phyloP scores from a whole-genome alignment of 305 asterid species.

The Fraxinus platypoda region DNA sequence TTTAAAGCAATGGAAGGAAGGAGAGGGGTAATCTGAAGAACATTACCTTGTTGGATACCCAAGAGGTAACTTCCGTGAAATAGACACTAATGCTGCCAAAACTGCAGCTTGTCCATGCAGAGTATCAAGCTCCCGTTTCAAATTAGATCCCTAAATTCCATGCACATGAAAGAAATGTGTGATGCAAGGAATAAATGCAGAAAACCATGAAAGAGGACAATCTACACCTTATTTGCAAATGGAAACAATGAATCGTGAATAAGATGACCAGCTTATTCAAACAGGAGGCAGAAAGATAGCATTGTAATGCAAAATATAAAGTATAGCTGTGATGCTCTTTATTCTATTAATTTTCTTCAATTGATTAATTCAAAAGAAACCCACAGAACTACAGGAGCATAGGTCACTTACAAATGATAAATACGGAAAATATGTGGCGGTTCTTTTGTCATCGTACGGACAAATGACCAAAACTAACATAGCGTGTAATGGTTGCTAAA shows the following conservation, averaged over 20 bases:
- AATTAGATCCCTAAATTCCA: constrained; percentile 67
- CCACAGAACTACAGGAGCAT: constrained; percentile 12
- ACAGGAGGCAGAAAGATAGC: constrained; percentile 9
- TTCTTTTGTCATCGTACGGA: not conserved
- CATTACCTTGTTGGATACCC: constrained; percentile 96
- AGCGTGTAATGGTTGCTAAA: not conserved
- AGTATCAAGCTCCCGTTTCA: constrained; percentile 72
- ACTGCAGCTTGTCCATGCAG: constrained; percentile 93
- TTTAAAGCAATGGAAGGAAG: constrained; percentile 12
- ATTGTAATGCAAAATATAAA: not conserved
- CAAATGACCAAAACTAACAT: constrained; percentile 9
- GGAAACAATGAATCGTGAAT: not conserved
- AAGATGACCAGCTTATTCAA: constrained; percentile 19
- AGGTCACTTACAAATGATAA: constrained; percentile 4
- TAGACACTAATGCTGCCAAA: constrained; percentile 88
- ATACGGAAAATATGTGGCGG: not conserved
- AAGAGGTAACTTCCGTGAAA: constrained; percentile 84
- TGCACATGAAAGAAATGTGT: constrained; percentile 23
- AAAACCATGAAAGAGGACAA: constrained; percentile 5
- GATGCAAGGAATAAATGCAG: constrained; percentile 7
- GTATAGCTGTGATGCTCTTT: not conserved
- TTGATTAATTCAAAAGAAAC: constrained; percentile 21
- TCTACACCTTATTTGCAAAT: constrained; percentile 3
- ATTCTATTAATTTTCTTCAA: constrained; percentile 16
- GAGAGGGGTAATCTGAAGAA: constrained; percentile 18